Evolutionary conservation across 768 basidiomycete genomes (phyloP), one percentile per base, ranked within the genome.

Genomic region (Vararia minispora): DNA sequence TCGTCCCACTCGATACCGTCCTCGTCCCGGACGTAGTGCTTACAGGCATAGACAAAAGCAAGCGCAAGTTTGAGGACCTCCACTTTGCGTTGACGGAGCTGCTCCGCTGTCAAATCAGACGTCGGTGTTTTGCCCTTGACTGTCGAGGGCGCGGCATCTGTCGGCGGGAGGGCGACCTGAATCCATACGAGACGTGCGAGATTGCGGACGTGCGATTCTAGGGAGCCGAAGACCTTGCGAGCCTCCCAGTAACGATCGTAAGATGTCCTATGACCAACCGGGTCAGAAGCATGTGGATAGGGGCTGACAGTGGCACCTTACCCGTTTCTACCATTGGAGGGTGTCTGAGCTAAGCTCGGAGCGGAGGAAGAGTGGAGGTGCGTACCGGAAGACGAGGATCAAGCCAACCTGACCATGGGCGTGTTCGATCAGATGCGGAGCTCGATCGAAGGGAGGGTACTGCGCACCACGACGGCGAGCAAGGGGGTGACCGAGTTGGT

Each of bases 241-340:
- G 90, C 91, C 63, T 91, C 89, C 69, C 79, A 86, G 51, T 79
- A 88, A 24, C 85, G 77, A 50, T 89, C 84, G 49, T 88, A 90
- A 6, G 84, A 87, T 17, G 84, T 88, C 36, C 79, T 86, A 40
- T 47, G 37, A 11, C 20, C n/a, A 10, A 16, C 18, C 9, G 11
- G 4, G 17, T 40, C 17, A 34, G 35, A 27, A 10, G 20, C 10
- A 2, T 9, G 3, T 18, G 8, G 10, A 16, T 12, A 3, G 9
- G 26, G 17, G 23, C 33, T 27, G 29, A 40, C 23, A n/a, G 31
- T 28, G 26, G 11, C 11, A 41, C 41, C 22, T 25, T 55, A 79
- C 82, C 78, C 63, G 47, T 87, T 86, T 50, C 85, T 85, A 34
- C 6, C 31, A 3, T 14, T 18, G 27, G 30, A 33, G 23, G 25